These are phyloP conservation scores for Pyrus bretschneideri DNA, from an alignment of 306 rosid species.

Conservation along the genomic window DNA sequence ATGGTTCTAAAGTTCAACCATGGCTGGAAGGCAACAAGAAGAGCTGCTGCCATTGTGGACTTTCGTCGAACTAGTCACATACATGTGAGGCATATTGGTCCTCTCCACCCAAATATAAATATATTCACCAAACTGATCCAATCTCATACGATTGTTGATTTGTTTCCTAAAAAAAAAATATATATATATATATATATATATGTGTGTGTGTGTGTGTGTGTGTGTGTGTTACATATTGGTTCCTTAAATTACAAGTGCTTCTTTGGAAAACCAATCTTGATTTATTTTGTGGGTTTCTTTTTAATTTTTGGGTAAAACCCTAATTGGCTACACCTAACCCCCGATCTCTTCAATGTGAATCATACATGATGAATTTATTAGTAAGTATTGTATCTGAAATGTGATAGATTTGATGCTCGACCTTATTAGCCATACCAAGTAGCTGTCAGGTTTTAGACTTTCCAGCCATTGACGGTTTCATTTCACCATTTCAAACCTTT, in stretches of 20 bases:
- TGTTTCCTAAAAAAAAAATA: neutral
- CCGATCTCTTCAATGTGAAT: no score
- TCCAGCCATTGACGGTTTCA: slow-evolving; percentile 32
- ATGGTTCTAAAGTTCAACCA: neutral
- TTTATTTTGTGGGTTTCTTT: neutral
- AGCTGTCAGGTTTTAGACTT: slow-evolving; percentile 23
- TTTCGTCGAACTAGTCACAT: neutral
- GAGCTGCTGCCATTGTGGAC: neutral
- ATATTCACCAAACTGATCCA: neutral
- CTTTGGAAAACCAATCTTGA: neutral
- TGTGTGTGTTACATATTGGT: no score
- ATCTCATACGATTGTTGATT: neutral
- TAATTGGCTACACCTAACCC: neutral
- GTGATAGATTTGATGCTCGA: slow-evolving; percentile 30
- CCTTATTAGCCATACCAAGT: slow-evolving; percentile 14
- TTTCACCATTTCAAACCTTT: slow-evolving; percentile 21
- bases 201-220: no score
- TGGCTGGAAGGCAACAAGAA: neutral
- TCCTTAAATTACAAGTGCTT: neutral
- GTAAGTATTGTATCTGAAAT: slow-evolving; percentile 3
- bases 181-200: neutral
- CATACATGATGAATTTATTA: neutral
- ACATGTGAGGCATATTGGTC: neutral
- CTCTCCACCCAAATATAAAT: neutral
- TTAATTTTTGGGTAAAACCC: neutral